Conservation (phyloP, 768 basidiomycete genomes). For the Tylopilus plumbeoviolaceoides region DNA sequence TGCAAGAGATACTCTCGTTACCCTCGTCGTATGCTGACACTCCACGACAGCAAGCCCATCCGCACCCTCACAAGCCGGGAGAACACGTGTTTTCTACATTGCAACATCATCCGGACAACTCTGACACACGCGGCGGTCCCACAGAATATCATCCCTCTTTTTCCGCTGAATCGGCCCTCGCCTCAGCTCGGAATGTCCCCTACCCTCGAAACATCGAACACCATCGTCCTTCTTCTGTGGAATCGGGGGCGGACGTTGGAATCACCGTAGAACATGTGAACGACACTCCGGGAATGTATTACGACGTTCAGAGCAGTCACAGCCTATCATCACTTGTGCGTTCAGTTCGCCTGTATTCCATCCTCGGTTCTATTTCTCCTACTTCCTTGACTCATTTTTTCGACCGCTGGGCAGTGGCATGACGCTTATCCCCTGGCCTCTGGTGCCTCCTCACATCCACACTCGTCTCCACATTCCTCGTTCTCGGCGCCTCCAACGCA, state of each 20-base stretch:
- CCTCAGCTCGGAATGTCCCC: background rate
- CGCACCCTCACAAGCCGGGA: background rate
- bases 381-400: too few relatives aligned
- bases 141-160: constrained; percentile 3
- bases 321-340: constrained; percentile 26
- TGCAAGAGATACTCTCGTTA: constrained; percentile 24
- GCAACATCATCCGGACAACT: background rate
- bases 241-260: constrained; percentile 7
- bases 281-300: constrained; percentile 8
- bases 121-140: background rate
- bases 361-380: background rate
- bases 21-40: background rate
- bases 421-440: constrained; percentile 1
- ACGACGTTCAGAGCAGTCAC: constrained; percentile 11
- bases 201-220: constrained; percentile 5
- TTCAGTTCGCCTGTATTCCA: background rate
- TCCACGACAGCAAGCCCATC: background rate
- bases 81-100: background rate
- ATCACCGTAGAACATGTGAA: constrained; percentile 18
- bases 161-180: constrained; percentile 4
- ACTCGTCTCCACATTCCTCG: constrained; percentile 18
- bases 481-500: constrained; percentile 22
- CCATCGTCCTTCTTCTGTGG: constrained; percentile 4
- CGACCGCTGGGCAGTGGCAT: constrained; percentile 13
- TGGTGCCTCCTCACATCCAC: constrained; percentile 3